Evolutionary conservation across 371 early-diverging fungal species (phyloP), one percentile per base, ranked within the genome.

Genomic region (Dinochytrium kinnereticum): DNA sequence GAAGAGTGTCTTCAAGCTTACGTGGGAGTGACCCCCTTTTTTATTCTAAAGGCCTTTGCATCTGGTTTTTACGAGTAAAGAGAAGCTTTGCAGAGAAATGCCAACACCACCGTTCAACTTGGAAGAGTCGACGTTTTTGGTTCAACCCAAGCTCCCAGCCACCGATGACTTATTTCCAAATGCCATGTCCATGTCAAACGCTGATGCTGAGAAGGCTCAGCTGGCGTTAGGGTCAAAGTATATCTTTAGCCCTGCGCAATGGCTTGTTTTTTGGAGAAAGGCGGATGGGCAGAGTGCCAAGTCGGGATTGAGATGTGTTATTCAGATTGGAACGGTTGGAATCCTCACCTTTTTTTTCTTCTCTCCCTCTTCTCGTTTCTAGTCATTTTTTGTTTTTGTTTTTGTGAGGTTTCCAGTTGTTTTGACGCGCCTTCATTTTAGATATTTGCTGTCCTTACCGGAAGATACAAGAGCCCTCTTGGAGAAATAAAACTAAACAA

Each of bases 161-260:
- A 31, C 74, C 1, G 70, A 74, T 31, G 74, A 69, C 17, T 36
- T 74, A 34, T 74, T 50, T 53, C 65, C 51, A 15, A 59, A 51
- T 28, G 75, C 75, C 5, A 69, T 69, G 69, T 28, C 64, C 0
- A 24, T 51, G 37, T 57, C 44, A 13, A 51, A 21, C n/a, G 70
- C 66, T 28, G 67, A 64, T 26, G 75, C 75, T 19, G 75, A 75
- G 36, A 70, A 64, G 57, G 75, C 71, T 5, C 75, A 75, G 44
- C 30, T 53, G 0, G 39, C 65, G 37, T 44, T 75, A 2, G 75
- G 57, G 31, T 49, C 64, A 1, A 64, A 67, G 51, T 75, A 75
- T 39, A 2, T 55, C 2, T 75, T 70, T 59, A 70, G 70, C 59
- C 57, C 70, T 0, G 40, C 39, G 17, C 70, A 75, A 36, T 75